Percentiles rank a stretch among this genome's conserved stretches.
Conservation (phyloP, 495 filamentous ascomycete species). For the Talaromyces borbonicus region DNA sequence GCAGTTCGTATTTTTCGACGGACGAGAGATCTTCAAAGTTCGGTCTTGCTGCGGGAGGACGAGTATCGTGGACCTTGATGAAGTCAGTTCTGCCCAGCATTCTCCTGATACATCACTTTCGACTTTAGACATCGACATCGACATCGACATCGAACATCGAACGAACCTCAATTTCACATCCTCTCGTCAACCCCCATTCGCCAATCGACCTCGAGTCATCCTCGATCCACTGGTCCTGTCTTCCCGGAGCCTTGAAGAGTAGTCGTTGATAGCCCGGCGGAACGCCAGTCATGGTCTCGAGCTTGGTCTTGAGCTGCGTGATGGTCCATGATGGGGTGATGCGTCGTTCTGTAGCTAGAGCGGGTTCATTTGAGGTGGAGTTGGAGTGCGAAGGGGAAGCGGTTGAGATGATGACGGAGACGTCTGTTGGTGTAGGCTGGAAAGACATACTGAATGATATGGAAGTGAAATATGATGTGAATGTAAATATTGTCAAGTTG, state of each 20-base stretch:
- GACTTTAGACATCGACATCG: no score
- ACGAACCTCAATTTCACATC: constrained; percentile 36
- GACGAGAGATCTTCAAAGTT: constrained; percentile 72
- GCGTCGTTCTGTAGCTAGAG: constrained; percentile 71
- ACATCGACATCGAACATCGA: no score
- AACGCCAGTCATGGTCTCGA: constrained; percentile 90
- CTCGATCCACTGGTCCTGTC: constrained; percentile 30
- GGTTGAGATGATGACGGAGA: constrained; percentile 76
- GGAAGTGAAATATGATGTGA: background rate
- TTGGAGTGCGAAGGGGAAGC: constrained; percentile 59
- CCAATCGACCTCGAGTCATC: constrained; percentile 25
- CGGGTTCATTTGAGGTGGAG: constrained; percentile 62
- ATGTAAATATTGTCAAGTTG: no score
- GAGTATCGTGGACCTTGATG: constrained; percentile 65
- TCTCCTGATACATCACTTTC: background rate
- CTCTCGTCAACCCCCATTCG: constrained; percentile 30
- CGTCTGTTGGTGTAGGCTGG: constrained; percentile 58
- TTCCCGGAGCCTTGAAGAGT: constrained; percentile 28
- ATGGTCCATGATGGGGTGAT: constrained; percentile 91
- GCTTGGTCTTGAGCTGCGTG: constrained; percentile 71
- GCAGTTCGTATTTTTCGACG: constrained; percentile 80
- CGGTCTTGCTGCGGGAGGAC: constrained; percentile 56
- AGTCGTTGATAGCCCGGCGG: constrained; percentile 72
- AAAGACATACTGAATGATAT: constrained; percentile 24
- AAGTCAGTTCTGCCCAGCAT: background rate